phyloP scores from a whole-genome alignment of 176 grass and related monocot genomes.

The Eragrostis curvula region DNA sequence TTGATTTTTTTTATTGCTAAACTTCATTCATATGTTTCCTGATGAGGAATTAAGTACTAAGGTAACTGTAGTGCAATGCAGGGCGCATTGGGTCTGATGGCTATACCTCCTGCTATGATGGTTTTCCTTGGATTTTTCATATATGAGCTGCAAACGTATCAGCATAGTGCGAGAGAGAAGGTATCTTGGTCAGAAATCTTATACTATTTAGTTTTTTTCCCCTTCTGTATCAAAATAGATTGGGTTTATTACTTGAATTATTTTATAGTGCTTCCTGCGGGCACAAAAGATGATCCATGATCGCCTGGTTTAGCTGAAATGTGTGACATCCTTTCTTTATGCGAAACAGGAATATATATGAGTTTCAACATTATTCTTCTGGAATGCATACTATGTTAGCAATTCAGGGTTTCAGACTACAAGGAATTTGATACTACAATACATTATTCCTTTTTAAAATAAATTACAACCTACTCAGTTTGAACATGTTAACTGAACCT shows the following conservation, averaged over 20 bases:
- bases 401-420: slow-evolving; percentile 17
- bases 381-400: slow-evolving; percentile 16
- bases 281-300: slow-evolving; percentile 3
- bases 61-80: slow-evolving; percentile 33
- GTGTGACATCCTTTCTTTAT: not conserved
- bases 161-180: slow-evolving; percentile 66
- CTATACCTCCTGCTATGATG: slow-evolving; percentile 59
- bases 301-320: slow-evolving; percentile 23
- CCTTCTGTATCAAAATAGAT: not conserved
- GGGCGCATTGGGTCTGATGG: slow-evolving; percentile 78
- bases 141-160: slow-evolving; percentile 65
- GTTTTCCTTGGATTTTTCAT: slow-evolving; percentile 78
- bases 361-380: slow-evolving; percentile 3
- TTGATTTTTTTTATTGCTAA: slow-evolving; percentile 20
- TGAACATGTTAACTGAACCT: slow-evolving; percentile 15
- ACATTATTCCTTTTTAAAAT: not conserved
- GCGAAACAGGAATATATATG: not conserved
- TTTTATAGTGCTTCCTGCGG: not conserved
- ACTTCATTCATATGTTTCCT: slow-evolving; percentile 27
- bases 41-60: not conserved
- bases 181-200: slow-evolving; percentile 44
- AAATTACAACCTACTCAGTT: not conserved
- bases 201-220: slow-evolving; percentile 9
- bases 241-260: not conserved
- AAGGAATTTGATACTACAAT: slow-evolving; percentile 28